phyloP scores from a whole-genome alignment of 2,329 filamentous ascomycete genomes.

The Fonsecaea nubica region DNA sequence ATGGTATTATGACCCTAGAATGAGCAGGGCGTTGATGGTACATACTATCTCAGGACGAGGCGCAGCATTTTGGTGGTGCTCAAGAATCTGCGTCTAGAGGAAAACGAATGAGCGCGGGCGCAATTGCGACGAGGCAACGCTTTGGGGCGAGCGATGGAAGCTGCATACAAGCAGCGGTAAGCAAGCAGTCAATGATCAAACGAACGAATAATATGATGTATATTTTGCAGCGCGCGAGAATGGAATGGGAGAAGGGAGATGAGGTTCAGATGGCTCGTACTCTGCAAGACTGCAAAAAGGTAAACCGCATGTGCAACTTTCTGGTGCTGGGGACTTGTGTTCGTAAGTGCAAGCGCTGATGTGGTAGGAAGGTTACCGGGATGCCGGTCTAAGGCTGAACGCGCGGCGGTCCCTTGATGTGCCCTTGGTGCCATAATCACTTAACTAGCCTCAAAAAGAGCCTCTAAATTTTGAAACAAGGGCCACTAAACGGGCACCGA shows the following conservation, averaged over 20 bases:
- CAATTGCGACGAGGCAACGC: slow-evolving; percentile 9
- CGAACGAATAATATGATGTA: slow-evolving; percentile 12
- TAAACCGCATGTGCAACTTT: slow-evolving; percentile 15
- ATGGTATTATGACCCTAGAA: slow-evolving; percentile 7
- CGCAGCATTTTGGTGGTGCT: slow-evolving; percentile 10
- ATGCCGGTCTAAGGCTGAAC: slow-evolving; percentile 15
- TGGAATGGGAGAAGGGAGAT: slow-evolving; percentile 1
- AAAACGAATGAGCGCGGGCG: slow-evolving; percentile 7
- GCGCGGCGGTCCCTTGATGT: slow-evolving; percentile 21
- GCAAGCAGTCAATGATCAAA: slow-evolving; percentile 1
- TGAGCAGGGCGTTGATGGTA: background rate
- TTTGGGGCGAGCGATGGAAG: background rate
- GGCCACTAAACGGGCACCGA: background rate
- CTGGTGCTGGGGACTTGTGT: slow-evolving; percentile 7
- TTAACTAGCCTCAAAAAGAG: slow-evolving; percentile 1
- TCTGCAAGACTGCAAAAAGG: slow-evolving; percentile 7
- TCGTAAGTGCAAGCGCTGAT: background rate
- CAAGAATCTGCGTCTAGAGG: background rate
- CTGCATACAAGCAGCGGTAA: background rate
- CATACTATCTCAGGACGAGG: slow-evolving; percentile 7
- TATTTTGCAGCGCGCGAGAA: background rate
- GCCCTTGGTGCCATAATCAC: slow-evolving; percentile 15
- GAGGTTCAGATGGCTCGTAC: slow-evolving; percentile 2
- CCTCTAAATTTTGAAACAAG: slow-evolving; percentile 8
- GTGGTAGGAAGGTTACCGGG: slow-evolving; percentile 2